Conservation (phyloP, 164 flowering plant genomes). For the Warburgia ugandensis region DNA sequence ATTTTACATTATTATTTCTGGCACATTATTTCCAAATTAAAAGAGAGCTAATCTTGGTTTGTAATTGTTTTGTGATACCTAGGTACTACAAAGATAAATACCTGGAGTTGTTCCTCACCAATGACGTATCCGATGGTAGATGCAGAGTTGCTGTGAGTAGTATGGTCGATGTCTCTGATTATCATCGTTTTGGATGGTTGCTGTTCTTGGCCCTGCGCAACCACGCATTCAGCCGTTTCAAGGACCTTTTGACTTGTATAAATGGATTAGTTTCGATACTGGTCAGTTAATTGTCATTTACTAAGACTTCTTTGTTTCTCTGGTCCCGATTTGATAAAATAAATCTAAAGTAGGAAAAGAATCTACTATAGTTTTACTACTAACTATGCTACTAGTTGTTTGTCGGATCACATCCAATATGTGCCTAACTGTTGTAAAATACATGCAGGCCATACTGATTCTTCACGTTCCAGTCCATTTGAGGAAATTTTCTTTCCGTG, state of each 20-base stretch:
- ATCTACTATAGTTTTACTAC: too few species aligned
- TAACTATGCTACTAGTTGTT: too few species aligned
- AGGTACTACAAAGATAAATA: constrained; percentile 78
- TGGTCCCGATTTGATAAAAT: neutral
- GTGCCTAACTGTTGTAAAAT: constrained; percentile 8
- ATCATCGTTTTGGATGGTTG: constrained; percentile 93
- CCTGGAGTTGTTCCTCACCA: constrained; percentile 49
- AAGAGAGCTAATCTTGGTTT: neutral
- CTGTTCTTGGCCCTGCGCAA: constrained; percentile 82
- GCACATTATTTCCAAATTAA: neutral
- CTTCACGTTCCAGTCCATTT: constrained; percentile 73
- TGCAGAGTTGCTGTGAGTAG: constrained; percentile 19
- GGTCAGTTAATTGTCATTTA: constrained; percentile 41
- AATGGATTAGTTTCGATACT: constrained; percentile 79
- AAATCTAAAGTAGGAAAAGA: neutral
- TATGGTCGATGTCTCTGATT: constrained; percentile 36
- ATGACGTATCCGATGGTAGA: constrained; percentile 31
- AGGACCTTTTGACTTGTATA: constrained; percentile 87
- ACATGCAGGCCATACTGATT: constrained; percentile 74
- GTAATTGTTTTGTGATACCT: constrained; percentile 3
- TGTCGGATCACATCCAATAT: too few species aligned
- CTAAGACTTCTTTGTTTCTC: neutral
- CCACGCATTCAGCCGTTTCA: constrained; percentile 81
- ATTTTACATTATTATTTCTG: neutral
- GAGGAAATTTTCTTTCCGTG: constrained; percentile 56